Base-by-base conservation (phyloP, 768 basidiomycete species). In the Rhizopogon vulgaris region DNA sequence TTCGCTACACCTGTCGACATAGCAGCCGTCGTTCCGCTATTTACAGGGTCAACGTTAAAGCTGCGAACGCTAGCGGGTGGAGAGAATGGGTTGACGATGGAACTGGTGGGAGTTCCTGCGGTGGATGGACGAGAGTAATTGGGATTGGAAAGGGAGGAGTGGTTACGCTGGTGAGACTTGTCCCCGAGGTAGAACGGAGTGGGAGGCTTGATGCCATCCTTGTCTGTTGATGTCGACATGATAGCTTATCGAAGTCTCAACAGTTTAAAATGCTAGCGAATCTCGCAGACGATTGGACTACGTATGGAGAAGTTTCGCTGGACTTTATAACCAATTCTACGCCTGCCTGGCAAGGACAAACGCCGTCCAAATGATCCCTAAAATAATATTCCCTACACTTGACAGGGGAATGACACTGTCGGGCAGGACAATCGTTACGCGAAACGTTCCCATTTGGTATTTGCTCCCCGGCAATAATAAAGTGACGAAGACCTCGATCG, bases 51-150 rank as follows among this genome's bases (percentile, higher is more conserved):
- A 12, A 58, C 67, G 54, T 72, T 73, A 58, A 76, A 75, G 54
- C 69, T 74, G 38, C 70, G 64, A n/a, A 76, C 69, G 59, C 75
- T 79, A 6, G 71, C 64, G 4, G 78, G 75, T 10, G 82, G 71
- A 0, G 83, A 80, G 66, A 81, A 79, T 0, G 81, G 76, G 58
- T 78, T 78, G 41, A 56, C 50, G 36, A 32, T 42, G 34, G 58
- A 41, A 58, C 56, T 48, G 48, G 36, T 34, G 10, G 34, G 43
- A 25, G 45, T 69, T 48, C 49, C 65, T 17, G 54, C 56, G 2
- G 63, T 64, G 49, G 54, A 71, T 43, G 57, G 59, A 11, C 59
- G 64, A 2, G 64, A 60, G 4, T 10, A 28, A 27, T 25, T 43
- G 0, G 54, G 47, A 6, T 54, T 40, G 17, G 25, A 52, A 17